Evolutionary conservation across 2,329 filamentous ascomycete genomes (phyloP).

Genomic region (Diatrype stigma): DNA sequence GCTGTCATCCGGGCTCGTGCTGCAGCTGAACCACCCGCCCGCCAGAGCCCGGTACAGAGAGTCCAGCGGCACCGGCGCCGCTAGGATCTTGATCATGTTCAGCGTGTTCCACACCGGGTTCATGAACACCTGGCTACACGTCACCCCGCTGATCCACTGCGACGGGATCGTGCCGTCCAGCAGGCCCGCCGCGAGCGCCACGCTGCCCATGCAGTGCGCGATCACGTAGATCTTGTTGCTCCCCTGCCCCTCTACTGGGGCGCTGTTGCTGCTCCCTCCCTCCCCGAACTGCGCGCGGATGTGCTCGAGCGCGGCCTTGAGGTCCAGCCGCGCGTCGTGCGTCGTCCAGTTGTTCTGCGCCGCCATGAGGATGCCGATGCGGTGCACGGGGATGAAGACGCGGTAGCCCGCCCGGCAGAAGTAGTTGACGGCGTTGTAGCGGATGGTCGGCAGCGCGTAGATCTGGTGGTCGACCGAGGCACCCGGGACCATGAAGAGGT

Average conservation of each 20-base stretch:
- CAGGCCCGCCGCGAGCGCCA: constrained; percentile 54
- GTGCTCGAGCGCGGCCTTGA: constrained; percentile 50
- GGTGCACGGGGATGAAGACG: constrained; percentile 54
- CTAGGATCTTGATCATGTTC: constrained; percentile 53
- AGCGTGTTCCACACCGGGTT: constrained; percentile 53
- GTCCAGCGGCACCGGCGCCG: constrained; percentile 45
- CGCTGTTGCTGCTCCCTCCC: too few relatives aligned
- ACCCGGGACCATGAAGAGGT: constrained; percentile 59
- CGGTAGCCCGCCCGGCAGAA: constrained; percentile 57
- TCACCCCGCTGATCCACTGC: constrained; percentile 54
- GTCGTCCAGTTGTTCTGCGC: constrained; percentile 53
- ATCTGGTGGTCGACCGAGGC: constrained; percentile 61
- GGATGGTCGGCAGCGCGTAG: constrained; percentile 58
- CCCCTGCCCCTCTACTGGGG: too few relatives aligned
- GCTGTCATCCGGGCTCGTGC: constrained; percentile 41
- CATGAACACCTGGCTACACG: constrained; percentile 59
- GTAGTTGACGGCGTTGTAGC: constrained; percentile 60
- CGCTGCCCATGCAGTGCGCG: constrained; percentile 61
- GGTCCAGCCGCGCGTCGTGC: constrained; percentile 56
- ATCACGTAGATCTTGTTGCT: constrained; percentile 54
- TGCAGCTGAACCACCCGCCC: constrained; percentile 54
- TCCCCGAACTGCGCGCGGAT: constrained; percentile 38
- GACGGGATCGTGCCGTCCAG: constrained; percentile 57
- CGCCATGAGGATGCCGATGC: constrained; percentile 50
- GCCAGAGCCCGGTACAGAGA: constrained; percentile 42